Evolutionary conservation across 2,329 filamentous ascomycete genomes (phyloP).

Genomic region (Colletotrichum sidae): DNA sequence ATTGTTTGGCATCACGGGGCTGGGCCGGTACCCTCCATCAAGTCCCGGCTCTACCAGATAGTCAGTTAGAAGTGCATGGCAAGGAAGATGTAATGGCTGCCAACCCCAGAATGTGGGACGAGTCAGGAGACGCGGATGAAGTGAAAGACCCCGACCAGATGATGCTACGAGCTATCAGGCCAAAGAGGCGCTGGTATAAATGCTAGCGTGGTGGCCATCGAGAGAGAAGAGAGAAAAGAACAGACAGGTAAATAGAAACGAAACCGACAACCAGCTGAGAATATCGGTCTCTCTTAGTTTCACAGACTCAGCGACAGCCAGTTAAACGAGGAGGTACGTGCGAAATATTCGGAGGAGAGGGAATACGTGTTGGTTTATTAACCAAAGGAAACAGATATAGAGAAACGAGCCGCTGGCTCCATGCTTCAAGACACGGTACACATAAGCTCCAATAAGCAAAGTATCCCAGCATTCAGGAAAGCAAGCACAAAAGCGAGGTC

Average conservation of each 20-base stretch:
- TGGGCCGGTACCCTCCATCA: slow-evolving; percentile 30
- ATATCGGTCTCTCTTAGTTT: too few species aligned
- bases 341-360: too few species aligned
- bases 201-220: slow-evolving; percentile 32
- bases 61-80: slow-evolving; percentile 18
- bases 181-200: slow-evolving; percentile 27
- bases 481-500: too few species aligned
- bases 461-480: too few species aligned
- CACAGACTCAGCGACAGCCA: too few species aligned
- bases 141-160: slow-evolving; percentile 31
- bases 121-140: slow-evolving; percentile 36
- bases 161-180: slow-evolving; percentile 26
- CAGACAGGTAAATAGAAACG: slow-evolving; percentile 7
- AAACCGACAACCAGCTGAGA: too few species aligned
- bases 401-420: too few species aligned
- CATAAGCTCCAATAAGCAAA: too few species aligned
- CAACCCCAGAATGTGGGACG: slow-evolving; percentile 31
- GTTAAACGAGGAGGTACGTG: slow-evolving; percentile 26
- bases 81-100: slow-evolving; percentile 14
- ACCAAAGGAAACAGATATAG: too few species aligned
- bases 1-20: slow-evolving; percentile 36
- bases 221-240: not conserved
- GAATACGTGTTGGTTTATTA: too few species aligned
- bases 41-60: slow-evolving; percentile 18
- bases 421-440: too few species aligned